phyloP scores from a whole-genome alignment of 495 filamentous ascomycete species.

The Xylaria nigripes region DNA sequence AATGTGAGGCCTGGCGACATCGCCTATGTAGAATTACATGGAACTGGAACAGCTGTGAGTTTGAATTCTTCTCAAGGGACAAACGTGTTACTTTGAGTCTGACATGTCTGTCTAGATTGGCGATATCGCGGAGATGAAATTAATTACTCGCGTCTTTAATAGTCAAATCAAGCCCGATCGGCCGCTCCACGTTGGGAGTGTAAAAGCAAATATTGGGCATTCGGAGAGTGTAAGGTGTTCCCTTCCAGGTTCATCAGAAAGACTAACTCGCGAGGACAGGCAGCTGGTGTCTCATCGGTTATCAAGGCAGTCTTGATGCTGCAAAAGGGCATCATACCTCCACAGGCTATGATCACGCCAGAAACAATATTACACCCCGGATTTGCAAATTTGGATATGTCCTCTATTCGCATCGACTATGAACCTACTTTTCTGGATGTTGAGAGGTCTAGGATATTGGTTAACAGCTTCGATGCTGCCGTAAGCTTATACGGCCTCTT shows the following conservation, averaged over 20 bases:
- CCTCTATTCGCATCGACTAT: constrained; percentile 41
- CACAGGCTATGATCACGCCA: constrained; percentile 64
- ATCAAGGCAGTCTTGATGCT: constrained; percentile 71
- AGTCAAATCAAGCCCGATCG: constrained; percentile 45
- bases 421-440: constrained; percentile 46
- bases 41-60: constrained; percentile 54
- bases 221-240: constrained; percentile 3
- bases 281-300: constrained; percentile 61
- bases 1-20: constrained; percentile 51
- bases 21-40: constrained; percentile 64
- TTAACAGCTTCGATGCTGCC: constrained; percentile 51
- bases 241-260: neutral
- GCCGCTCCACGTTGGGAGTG: constrained; percentile 60
- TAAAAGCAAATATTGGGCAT: constrained; percentile 74
- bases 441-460: constrained; percentile 33
- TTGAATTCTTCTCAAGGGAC: constrained; percentile 35
- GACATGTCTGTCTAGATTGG: constrained; percentile 34
- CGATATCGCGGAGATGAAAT: constrained; percentile 56
- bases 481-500: neutral
- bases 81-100: neutral
- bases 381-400: constrained; percentile 54
- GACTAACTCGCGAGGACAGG: constrained; percentile 43
- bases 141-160: constrained; percentile 59
- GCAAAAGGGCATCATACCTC: constrained; percentile 59
- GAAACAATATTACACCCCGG: constrained; percentile 58